These are phyloP conservation scores for Penicillium sp. DNA, from an alignment of 2,329 filamentous ascomycete species.

Conservation along the genomic window DNA sequence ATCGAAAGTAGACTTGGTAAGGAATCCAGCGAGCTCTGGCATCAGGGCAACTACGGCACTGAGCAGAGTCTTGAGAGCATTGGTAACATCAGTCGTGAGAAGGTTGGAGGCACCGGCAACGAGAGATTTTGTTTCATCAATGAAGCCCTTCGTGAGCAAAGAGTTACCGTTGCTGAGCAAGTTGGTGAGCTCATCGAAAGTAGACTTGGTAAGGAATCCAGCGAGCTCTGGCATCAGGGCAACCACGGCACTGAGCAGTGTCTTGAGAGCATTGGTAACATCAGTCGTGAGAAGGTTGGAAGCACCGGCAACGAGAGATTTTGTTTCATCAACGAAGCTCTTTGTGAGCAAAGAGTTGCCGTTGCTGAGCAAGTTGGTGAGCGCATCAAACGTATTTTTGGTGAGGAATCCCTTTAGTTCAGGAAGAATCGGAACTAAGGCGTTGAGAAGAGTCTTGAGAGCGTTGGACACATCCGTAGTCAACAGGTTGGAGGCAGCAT, in stretches of 20 bases:
- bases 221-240: conserved; percentile 30
- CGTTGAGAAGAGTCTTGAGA: conserved; percentile 31
- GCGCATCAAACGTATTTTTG: conserved; percentile 27
- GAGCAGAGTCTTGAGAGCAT: conserved; percentile 30
- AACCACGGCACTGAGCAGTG: conserved; percentile 23
- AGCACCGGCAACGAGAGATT: conserved; percentile 24
- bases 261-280: conserved; percentile 30
- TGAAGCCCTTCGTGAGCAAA: conserved; percentile 31
- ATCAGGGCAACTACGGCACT: conserved; percentile 25
- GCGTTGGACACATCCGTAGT: conserved; percentile 21
- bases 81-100: conserved; percentile 27
- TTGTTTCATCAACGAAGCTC: conserved; percentile 24
- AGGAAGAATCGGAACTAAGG: conserved; percentile 26
- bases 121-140: conserved; percentile 28
- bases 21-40: conserved; percentile 28
- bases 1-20: conserved; percentile 25
- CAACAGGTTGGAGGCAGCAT: conserved; percentile 25
- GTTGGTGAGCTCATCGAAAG: conserved; percentile 26
- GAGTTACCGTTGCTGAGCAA: conserved; percentile 31
- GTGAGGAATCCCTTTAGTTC: conserved; percentile 32
- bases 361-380: conserved; percentile 27
- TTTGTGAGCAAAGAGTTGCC: conserved; percentile 24
- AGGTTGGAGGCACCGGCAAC: conserved; percentile 28
- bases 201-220: conserved; percentile 29
- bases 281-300: conserved; percentile 22